Conservation (phyloP, 352 stramenopile species). For the Phytophthora multivora region DNA sequence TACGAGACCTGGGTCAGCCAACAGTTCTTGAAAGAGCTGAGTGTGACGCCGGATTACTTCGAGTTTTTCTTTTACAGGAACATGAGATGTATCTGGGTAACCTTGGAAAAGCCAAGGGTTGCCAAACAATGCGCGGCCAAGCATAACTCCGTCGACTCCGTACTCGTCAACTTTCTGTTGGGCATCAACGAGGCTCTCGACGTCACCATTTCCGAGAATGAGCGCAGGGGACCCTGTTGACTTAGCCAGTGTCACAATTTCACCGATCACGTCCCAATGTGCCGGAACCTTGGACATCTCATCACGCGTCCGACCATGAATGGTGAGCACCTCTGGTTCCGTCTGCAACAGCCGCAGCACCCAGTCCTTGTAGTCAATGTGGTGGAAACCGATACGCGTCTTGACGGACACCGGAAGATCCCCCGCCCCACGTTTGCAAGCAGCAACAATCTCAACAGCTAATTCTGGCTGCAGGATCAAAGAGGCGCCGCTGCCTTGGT, state of each 20-base stretch:
- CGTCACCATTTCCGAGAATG: conserved; percentile 83
- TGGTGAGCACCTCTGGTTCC: conserved; percentile 73
- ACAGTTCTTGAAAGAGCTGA: conserved; percentile 68
- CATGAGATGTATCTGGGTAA: conserved; percentile 53
- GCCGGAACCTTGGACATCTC: conserved; percentile 86
- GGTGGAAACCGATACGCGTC: conserved; percentile 79
- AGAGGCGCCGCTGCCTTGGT: conserved; percentile 72
- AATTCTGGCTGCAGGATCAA: conserved; percentile 69
- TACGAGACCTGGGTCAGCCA: conserved; percentile 49
- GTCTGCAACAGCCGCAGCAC: conserved; percentile 68
- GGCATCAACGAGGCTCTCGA: conserved; percentile 67
- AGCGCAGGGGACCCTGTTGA: conserved; percentile 56
- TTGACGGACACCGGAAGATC: conserved; percentile 77
- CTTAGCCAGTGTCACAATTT: conserved; percentile 64
- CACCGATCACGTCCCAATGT: conserved; percentile 83
- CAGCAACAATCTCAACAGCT: conserved; percentile 65
- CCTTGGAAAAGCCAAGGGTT: conserved; percentile 87
- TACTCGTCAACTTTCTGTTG: conserved; percentile 69
- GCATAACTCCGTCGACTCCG: conserved; percentile 80
- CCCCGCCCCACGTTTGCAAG: conserved; percentile 71
- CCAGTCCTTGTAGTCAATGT: conserved; percentile 84
- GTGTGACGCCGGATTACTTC: conserved; percentile 69
- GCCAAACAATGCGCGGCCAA: conserved; percentile 76
- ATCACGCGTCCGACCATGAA: conserved; percentile 77
- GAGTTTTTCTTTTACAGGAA: conserved; percentile 56